phyloP scores from a whole-genome alignment of 768 basidiomycete genomes.

The Tylopilus plumbeoviolaceoides region DNA sequence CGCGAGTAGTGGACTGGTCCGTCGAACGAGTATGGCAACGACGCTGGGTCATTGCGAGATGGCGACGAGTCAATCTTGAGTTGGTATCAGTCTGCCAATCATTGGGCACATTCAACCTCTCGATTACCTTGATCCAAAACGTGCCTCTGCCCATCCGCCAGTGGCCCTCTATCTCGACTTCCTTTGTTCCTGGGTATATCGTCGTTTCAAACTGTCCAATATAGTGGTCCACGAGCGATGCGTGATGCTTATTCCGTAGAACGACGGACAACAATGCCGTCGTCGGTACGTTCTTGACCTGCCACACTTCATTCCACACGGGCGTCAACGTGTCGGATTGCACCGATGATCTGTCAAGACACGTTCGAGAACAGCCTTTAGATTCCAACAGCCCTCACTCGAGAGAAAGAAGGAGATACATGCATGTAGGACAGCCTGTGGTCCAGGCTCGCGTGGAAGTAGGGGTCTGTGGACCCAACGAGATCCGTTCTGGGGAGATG shows the following conservation, averaged over 20 bases:
- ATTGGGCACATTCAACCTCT: background rate
- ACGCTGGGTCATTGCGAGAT: slow-evolving; percentile 37
- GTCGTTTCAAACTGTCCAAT: slow-evolving; percentile 60
- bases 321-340: slow-evolving; percentile 52
- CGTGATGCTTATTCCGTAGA: slow-evolving; percentile 68
- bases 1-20: slow-evolving; percentile 70
- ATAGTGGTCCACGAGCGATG: slow-evolving; percentile 52
- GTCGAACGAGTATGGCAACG: slow-evolving; percentile 61
- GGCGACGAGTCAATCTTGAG: slow-evolving; percentile 54
- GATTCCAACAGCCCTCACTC: background rate
- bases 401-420: slow-evolving; percentile 22
- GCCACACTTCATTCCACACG: slow-evolving; percentile 77
- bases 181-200: slow-evolving; percentile 55
- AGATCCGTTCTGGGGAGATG: slow-evolving; percentile 70
- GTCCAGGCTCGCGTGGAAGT: slow-evolving; percentile 67
- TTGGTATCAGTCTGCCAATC: slow-evolving; percentile 3
- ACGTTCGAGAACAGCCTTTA: background rate
- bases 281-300: slow-evolving; percentile 65
- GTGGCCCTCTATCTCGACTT: slow-evolving; percentile 56
- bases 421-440: slow-evolving; percentile 60
- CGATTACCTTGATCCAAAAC: slow-evolving; percentile 62
- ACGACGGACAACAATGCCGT: slow-evolving; percentile 57
- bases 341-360: slow-evolving; percentile 55
- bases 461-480: slow-evolving; percentile 60
- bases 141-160: slow-evolving; percentile 50